A percentile compares a stretch with the other conserved stretches of the same genome.
phyloP scores from a whole-genome alignment of 2,329 filamentous ascomycete species.

The Aureobasidium lini region DNA sequence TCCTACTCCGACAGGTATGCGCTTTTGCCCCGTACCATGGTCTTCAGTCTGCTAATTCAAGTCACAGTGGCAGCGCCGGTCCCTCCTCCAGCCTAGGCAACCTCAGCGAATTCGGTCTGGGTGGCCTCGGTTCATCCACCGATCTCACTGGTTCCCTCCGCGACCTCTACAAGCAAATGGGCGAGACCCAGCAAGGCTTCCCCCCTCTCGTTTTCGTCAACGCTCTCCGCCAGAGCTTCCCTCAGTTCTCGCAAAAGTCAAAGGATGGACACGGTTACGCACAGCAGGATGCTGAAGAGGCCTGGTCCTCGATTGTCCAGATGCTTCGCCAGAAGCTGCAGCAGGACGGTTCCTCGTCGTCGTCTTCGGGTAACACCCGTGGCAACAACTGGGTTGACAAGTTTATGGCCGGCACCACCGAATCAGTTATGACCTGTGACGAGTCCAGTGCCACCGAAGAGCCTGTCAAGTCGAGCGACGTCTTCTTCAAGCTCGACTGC shows the following conservation, averaged over 20 bases:
- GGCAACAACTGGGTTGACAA: slow-evolving; percentile 57
- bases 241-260: slow-evolving; percentile 86
- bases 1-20: slow-evolving; percentile 45
- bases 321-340: slow-evolving; percentile 73
- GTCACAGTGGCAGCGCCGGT: background rate
- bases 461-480: slow-evolving; percentile 58
- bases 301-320: slow-evolving; percentile 90
- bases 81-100: slow-evolving; percentile 28
- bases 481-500: slow-evolving; percentile 89
- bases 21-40: background rate
- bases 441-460: slow-evolving; percentile 72
- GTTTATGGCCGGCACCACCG: slow-evolving; percentile 79
- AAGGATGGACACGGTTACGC: slow-evolving; percentile 78
- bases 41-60: background rate
- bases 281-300: slow-evolving; percentile 98
- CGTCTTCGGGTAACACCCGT: slow-evolving; percentile 32
- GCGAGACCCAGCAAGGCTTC: slow-evolving; percentile 79
- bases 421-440: slow-evolving; percentile 73
- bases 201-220: slow-evolving; percentile 75
- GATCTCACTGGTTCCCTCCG: slow-evolving; percentile 73
- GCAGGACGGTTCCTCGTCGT: slow-evolving; percentile 52
- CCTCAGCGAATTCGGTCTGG: slow-evolving; percentile 48
- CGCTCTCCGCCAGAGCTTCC: slow-evolving; percentile 69
- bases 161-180: slow-evolving; percentile 83
- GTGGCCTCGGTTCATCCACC: slow-evolving; percentile 51